Conservation (phyloP, 2,329 filamentous ascomycete genomes). For the Penicillium crustosum region DNA sequence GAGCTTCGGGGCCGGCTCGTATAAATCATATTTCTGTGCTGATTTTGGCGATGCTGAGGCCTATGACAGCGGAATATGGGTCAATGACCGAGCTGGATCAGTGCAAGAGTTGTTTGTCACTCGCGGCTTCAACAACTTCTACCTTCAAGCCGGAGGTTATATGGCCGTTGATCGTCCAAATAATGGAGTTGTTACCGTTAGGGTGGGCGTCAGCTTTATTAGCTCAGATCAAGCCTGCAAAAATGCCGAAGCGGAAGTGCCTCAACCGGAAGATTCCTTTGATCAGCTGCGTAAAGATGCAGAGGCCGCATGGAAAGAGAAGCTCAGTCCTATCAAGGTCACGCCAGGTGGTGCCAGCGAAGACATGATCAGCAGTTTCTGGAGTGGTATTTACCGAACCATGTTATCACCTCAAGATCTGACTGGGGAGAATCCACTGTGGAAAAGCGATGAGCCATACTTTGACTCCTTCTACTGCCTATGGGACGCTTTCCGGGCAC, state of each 20-base stretch:
- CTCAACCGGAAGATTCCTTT: slow-evolving; percentile 46
- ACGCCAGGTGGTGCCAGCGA: slow-evolving; percentile 54
- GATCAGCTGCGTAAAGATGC: slow-evolving; percentile 49
- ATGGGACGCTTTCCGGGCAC: slow-evolving; percentile 25
- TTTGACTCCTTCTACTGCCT: slow-evolving; percentile 66
- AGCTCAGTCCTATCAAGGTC: slow-evolving; percentile 58
- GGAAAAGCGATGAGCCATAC: slow-evolving; percentile 64
- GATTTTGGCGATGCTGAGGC: slow-evolving; percentile 60
- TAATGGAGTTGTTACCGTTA: slow-evolving; percentile 54
- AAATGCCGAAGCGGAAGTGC: slow-evolving; percentile 65
- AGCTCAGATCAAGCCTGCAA: slow-evolving; percentile 62
- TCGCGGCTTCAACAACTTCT: slow-evolving; percentile 54
- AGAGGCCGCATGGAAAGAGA: slow-evolving; percentile 56
- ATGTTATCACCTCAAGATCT: slow-evolving; percentile 70
- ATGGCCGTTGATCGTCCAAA: slow-evolving; percentile 56
- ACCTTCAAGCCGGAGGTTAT: slow-evolving; percentile 61
- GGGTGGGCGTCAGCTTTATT: slow-evolving; percentile 68
- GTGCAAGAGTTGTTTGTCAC: slow-evolving; percentile 54
- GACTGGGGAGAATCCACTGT: slow-evolving; percentile 67
- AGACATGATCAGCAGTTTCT: slow-evolving; percentile 57
- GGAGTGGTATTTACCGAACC: slow-evolving; percentile 66
- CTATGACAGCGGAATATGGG: slow-evolving; percentile 60
- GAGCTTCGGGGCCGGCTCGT: slow-evolving; percentile 62
- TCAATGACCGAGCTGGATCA: slow-evolving; percentile 58
- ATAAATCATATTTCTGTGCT: slow-evolving; percentile 62